Evolutionary conservation across 768 basidiomycete genomes (phyloP).

Genomic region (Panellus pusillus): DNA sequence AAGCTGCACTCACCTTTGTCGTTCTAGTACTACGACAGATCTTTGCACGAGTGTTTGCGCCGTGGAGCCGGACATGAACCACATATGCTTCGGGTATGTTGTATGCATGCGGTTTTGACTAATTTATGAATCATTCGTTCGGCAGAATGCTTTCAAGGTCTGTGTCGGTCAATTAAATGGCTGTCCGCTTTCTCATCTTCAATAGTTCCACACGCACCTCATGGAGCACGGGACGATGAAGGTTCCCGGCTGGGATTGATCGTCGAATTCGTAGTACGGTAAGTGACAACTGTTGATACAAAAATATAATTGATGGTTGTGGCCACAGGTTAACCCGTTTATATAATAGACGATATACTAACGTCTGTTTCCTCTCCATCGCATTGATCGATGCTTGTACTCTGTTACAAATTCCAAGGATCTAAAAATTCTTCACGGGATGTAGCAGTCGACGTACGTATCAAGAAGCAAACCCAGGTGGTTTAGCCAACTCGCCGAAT

Average conservation of each 20-base stretch:
- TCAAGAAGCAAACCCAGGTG: constrained; percentile 9
- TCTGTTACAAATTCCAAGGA: neutral
- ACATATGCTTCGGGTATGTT: constrained; percentile 43
- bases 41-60: constrained; percentile 43
- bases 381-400: neutral
- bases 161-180: neutral
- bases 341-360: too few species aligned
- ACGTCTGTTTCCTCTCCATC: too few species aligned
- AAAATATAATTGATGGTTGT: constrained; percentile 13
- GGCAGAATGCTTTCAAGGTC: constrained; percentile 28
- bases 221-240: constrained; percentile 42
- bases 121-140: neutral
- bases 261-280: neutral
- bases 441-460: constrained; percentile 5
- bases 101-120: too few species aligned
- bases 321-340: neutral
- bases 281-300: too few species aligned
- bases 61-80: constrained; percentile 48
- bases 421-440: neutral
- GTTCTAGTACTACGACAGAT: constrained; percentile 42
- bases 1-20: neutral
- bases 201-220: constrained; percentile 28
- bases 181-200: neutral
- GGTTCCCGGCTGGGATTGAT: constrained; percentile 38
- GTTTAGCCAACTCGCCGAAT: constrained; percentile 10